phyloP scores from a whole-genome alignment of 768 basidiomycete species.

The Lactarius quietus region DNA sequence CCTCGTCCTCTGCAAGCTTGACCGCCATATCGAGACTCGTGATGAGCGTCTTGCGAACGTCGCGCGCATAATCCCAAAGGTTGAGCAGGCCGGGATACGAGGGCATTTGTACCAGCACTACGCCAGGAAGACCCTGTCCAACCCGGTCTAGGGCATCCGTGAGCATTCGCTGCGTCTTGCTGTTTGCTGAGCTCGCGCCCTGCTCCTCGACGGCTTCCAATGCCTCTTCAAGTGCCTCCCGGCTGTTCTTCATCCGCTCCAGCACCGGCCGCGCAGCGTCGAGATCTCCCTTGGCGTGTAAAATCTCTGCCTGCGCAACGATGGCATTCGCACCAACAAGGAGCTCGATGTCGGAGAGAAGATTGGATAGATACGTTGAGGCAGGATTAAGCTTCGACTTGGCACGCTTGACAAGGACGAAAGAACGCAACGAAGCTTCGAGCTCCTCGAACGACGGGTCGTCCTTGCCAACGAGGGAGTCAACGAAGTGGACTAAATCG shows the following conservation, averaged over 20 bases:
- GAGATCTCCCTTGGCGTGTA: constrained; percentile 67
- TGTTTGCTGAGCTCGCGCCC: constrained; percentile 50
- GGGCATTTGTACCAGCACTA: constrained; percentile 57
- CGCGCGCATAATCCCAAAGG: constrained; percentile 81
- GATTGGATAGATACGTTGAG: constrained; percentile 83
- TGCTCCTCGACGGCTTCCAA: constrained; percentile 79
- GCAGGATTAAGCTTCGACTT: constrained; percentile 95
- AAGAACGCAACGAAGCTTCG: constrained; percentile 85
- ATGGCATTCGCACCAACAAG: constrained; percentile 83
- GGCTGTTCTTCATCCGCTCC: constrained; percentile 78
- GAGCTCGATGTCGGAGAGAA: constrained; percentile 87
- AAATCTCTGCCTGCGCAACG: constrained; percentile 75
- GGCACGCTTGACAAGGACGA: constrained; percentile 93
- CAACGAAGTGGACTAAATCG: constrained; percentile 97
- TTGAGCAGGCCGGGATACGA: constrained; percentile 78
- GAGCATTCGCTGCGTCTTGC: constrained; percentile 57
- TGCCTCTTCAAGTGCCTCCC: constrained; percentile 72
- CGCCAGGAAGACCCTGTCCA: constrained; percentile 66
- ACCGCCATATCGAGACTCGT: constrained; percentile 78
- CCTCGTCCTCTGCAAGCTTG: constrained; percentile 77
- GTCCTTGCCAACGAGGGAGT: constrained; percentile 73
- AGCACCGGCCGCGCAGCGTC: constrained; percentile 70
- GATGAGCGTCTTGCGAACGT: constrained; percentile 76
- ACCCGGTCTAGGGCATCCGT: constrained; percentile 70
- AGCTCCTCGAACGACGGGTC: constrained; percentile 81